Base-by-base conservation (phyloP, 257 asterid species). In the Nicotiana paniculata region DNA sequence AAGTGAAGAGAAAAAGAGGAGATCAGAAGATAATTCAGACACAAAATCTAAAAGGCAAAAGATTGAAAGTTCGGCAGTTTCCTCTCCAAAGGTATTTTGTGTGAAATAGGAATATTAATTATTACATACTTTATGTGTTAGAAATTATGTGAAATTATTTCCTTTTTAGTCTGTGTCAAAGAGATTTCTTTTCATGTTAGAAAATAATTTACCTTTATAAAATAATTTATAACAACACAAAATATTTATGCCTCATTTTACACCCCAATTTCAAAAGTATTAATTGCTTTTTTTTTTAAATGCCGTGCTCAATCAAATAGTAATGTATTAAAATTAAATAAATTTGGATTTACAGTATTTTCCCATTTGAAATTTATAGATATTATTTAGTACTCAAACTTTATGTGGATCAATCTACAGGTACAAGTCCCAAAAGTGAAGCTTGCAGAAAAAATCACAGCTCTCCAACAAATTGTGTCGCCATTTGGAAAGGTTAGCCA, bases 381-480 rank as follows among this genome's bases (percentile, higher is more conserved):
- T 54, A 54, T 77, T 48, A 35, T 9, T 53, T 54, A 3, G 43
- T 9, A 81, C 13, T 26, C 16, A 51, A 67, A 53, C 26, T 6
- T 57, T 57, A 57, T 57, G 24, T 57, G 26, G 10, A 7, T 77
- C 43, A 17, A 21, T 48, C 3, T 51, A 4, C 16, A 81, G 87
- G 39, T 76, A 26, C 89, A 81, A 64, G 82, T 72, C n/a, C 85
- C 89, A n/a, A 86, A 86, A 64, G 85, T 82, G 17, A 86, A 81
- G 81, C 54, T 84, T 53, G 85, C 79, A 51, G 87, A 84, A 8
- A 84, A 86, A 80, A 81, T 86, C 24, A 81, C 87, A 4, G 82
- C 83, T 70, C 89, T 86, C 21, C 89, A 86, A 61, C 89, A 86
- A 78, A 86, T 86, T 26, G 89, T 86, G 2, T 86, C 89, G 3